Percentiles rank a stretch among this genome's conserved stretches.
Conservation (phyloP, 2,329 filamentous ascomycete species). For the Endocalyx cinctus region DNA sequence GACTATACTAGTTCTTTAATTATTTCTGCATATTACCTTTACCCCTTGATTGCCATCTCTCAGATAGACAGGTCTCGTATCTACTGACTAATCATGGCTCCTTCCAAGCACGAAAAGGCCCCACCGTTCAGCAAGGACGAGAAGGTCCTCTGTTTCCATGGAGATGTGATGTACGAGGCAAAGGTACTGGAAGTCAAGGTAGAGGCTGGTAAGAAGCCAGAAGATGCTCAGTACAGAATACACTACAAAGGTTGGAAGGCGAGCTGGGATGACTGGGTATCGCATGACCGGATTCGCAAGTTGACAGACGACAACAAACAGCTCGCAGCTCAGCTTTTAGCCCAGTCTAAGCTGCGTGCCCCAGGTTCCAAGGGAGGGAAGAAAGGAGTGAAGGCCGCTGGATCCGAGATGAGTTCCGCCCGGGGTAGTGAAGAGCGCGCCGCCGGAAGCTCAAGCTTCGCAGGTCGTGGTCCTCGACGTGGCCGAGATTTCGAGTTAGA, state of each 20-base stretch:
- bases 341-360: constrained; percentile 42
- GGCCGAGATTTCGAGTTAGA: constrained; percentile 79
- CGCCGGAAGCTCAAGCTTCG: constrained; percentile 54
- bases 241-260: constrained; percentile 99
- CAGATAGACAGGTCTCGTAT: neutral
- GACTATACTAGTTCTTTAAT: too few relatives aligned
- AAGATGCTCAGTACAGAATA: constrained; percentile 80
- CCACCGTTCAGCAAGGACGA: constrained; percentile 71
- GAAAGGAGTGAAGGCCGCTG: constrained; percentile 42
- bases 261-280: constrained; percentile 99
- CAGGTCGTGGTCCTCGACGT: constrained; percentile 65
- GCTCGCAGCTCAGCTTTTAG: constrained; percentile 68
- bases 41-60: too few relatives aligned
- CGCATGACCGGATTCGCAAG: constrained; percentile 88
- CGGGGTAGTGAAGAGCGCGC: constrained; percentile 76
- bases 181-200: constrained; percentile 74
- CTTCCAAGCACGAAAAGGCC: constrained; percentile 36
- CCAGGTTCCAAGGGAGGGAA: constrained; percentile 45
- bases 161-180: constrained; percentile 94
- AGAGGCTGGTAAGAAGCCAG: constrained; percentile 35
- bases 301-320: constrained; percentile 93
- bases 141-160: constrained; percentile 93
- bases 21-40: too few relatives aligned
- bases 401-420: constrained; percentile 58
- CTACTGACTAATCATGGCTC: constrained; percentile 26